Base-by-base conservation (phyloP, 208 protist species). In the Crithidia expoeki region DNA sequence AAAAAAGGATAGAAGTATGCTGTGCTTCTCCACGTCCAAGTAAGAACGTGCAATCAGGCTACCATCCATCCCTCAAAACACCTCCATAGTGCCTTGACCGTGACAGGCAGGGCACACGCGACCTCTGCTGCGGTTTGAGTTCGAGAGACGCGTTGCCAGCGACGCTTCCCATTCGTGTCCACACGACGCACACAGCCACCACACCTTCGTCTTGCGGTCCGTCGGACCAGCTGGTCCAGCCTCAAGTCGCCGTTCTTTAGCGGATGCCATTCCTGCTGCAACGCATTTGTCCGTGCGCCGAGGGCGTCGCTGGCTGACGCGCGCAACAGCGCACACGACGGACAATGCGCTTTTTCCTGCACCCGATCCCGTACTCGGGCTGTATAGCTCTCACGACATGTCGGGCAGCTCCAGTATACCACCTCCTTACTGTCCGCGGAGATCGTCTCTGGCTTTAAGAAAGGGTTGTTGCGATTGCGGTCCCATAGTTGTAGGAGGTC, bases 171-270 rank as follows among this genome's bases (percentile, higher is more conserved):
- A 94, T 47, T 90, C 85, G 58, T 93, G 86, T 6, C 83, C 85
- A 59, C 89, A 94, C 19, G 59, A 53, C 25, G 79, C 81, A 60
- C 89, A 94, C 28, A 94, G 69, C 87, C 89, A 94, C 87, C 89
- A 94, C 62, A 94, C 65, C 68, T 89, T 89, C 51, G 84, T 90
- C 62, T 79, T 80, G 25, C 34, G 60, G 57, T 89, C 81, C 4
- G 65, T 79, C 51, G 79, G 71, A 71, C 36, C 12, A 94, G 50
- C 42, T 88, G 73, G 21, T 87, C 85, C 11, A 90, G 61, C 3
- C 74, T 75, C n/a, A 95, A 72, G 57, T 95, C 86, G 14, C 90
- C 90, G 65, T 95, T 95, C 64, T 91, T 90, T 16, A 93, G 64
- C 7, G 90, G 87, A 59, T 95, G 90, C 85, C 85, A 93, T 71